phyloP scores from a whole-genome alignment of 495 filamentous ascomycete species.

The Neurospora terricola region DNA sequence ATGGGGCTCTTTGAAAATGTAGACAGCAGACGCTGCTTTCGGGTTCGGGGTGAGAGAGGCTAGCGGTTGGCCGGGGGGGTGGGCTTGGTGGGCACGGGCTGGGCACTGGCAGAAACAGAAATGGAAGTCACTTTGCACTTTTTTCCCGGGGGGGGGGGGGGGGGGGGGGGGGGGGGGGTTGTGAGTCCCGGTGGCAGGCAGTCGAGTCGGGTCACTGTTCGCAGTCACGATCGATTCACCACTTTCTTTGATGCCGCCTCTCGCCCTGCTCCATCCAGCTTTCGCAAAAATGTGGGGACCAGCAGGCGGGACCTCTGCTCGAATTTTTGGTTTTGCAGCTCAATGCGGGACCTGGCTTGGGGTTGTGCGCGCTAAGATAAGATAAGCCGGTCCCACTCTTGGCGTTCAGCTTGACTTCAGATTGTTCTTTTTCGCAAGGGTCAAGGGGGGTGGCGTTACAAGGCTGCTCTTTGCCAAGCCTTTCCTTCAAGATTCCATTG shows the following conservation, averaged over 20 bases:
- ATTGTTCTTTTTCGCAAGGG: background rate
- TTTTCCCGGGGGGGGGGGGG: no score
- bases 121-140: background rate
- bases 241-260: background rate
- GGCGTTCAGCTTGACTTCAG: background rate
- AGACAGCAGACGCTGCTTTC: background rate
- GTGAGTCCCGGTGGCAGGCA: background rate
- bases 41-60: background rate
- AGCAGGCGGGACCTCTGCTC: conserved; percentile 1
- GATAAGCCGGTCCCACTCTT: conserved; percentile 17
- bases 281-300: background rate
- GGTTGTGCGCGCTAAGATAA: conserved; percentile 33
- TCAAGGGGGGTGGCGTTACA: conserved; percentile 4
- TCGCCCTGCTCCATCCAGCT: background rate
- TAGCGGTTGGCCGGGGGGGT: background rate
- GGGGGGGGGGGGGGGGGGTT: no score
- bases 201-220: background rate
- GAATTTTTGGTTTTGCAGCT: conserved; percentile 28
- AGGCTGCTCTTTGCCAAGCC: conserved; percentile 2
- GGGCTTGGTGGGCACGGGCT: background rate
- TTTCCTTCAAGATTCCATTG: background rate
- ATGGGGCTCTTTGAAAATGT: background rate
- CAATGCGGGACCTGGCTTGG: conserved; percentile 23
- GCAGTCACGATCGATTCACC: background rate
- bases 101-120: background rate